Conservation (phyloP, 441 rosid species). For the Brassica hybrid region DNA sequence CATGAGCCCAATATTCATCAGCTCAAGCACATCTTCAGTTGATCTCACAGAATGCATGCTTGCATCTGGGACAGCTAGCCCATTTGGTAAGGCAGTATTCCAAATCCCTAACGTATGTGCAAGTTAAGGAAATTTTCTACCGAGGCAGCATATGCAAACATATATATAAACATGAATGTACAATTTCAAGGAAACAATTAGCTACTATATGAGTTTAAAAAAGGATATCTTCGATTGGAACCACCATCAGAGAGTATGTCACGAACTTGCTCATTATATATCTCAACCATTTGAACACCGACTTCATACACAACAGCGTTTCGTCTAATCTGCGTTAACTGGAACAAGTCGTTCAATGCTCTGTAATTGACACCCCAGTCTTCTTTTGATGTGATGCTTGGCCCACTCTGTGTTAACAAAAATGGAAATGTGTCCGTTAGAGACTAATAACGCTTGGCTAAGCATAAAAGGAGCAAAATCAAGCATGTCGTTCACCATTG, state of each 20-base stretch:
- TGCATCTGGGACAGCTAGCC: constrained; percentile 97
- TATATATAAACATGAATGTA: constrained; percentile 13
- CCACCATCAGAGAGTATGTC: constrained; percentile 72
- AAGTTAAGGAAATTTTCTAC: constrained; percentile 58
- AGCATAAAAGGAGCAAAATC: constrained; percentile 15
- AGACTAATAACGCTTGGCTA: constrained; percentile 1
- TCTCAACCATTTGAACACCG: constrained; percentile 93
- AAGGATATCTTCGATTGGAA: constrained; percentile 90
- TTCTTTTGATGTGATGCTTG: constrained; percentile 69
- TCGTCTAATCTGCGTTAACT: constrained; percentile 66
- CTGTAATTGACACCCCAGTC: constrained; percentile 97
- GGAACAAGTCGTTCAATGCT: constrained; percentile 91
- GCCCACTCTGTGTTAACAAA: constrained; percentile 72
- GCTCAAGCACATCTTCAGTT: constrained; percentile 77
- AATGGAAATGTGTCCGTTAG: constrained; percentile 25
- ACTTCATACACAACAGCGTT: constrained; percentile 66
- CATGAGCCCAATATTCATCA: constrained; percentile 82
- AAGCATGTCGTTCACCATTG: constrained; percentile 61
- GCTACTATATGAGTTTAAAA: constrained; percentile 8
- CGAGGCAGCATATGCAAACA: constrained; percentile 7
- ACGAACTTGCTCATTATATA: constrained; percentile 93
- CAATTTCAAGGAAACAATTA: background rate
- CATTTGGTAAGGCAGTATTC: constrained; percentile 77
- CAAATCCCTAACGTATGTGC: constrained; percentile 96
- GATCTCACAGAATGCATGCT: constrained; percentile 82